Percentiles rank a stretch among this genome's conserved stretches.
Evolutionary conservation across 1,139 yeast species (phyloP).

Genomic region (Geotrichum cucujoidarum): DNA sequence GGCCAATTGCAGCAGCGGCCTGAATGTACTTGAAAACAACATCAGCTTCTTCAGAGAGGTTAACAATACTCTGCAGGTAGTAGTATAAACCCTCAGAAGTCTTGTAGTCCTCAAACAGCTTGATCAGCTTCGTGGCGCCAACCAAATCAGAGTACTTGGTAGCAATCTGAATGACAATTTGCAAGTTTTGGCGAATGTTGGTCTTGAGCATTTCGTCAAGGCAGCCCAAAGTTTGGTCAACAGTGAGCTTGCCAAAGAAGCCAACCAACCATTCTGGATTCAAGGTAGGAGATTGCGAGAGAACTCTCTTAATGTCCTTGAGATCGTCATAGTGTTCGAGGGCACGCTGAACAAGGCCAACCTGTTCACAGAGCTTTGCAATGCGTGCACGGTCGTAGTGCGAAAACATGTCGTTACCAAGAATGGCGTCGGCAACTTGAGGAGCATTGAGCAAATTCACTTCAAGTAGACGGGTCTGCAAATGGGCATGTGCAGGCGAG

Average conservation of each 20-base stretch:
- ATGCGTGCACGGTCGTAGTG: slow-evolving; percentile 92
- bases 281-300: slow-evolving; percentile 78
- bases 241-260: slow-evolving; percentile 90
- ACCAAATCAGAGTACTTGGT: slow-evolving; percentile 92
- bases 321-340: slow-evolving; percentile 92
- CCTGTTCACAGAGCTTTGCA: slow-evolving; percentile 89
- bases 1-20: slow-evolving; percentile 87
- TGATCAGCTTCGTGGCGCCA: slow-evolving; percentile 79
- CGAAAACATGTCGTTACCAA: slow-evolving; percentile 92
- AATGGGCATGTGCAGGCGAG: slow-evolving; percentile 89
- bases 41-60: slow-evolving; percentile 88
- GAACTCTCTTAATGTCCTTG: slow-evolving; percentile 91
- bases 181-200: slow-evolving; percentile 83
- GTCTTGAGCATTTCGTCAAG: slow-evolving; percentile 77
- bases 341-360: slow-evolving; percentile 91
- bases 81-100: slow-evolving; percentile 91
- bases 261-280: slow-evolving; percentile 92
- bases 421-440: slow-evolving; percentile 97
- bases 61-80: slow-evolving; percentile 88
- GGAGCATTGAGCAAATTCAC: slow-evolving; percentile 94
- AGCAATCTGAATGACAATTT: slow-evolving; percentile 92
- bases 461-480: slow-evolving; percentile 92
- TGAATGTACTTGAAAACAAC: slow-evolving; percentile 95
- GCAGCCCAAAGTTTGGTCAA: slow-evolving; percentile 87
- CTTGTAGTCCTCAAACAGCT: slow-evolving; percentile 88